These are phyloP conservation scores for Fusarium sp. DNA, from an alignment of 2,329 filamentous ascomycete species.

Conservation along the genomic window DNA sequence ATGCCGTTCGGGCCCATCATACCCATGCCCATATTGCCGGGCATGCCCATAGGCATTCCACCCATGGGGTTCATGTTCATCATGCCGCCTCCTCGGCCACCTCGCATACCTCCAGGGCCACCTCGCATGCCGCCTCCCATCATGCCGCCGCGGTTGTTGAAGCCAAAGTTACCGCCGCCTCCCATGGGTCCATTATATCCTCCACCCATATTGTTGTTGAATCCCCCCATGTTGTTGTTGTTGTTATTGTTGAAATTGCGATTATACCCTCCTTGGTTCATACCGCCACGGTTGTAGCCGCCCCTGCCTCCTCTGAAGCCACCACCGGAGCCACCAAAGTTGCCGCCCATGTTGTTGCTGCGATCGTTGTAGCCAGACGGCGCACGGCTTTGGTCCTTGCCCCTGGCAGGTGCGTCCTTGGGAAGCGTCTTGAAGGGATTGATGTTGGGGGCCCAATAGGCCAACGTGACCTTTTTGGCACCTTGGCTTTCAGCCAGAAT, in stretches of 20 bases:
- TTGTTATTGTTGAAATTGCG: slow-evolving; percentile 57
- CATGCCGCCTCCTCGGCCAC: slow-evolving; percentile 63
- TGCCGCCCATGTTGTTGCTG: slow-evolving; percentile 54
- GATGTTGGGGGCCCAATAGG: slow-evolving; percentile 78
- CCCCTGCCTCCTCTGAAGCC: slow-evolving; percentile 66
- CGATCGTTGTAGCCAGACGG: slow-evolving; percentile 62
- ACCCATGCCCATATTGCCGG: slow-evolving; percentile 67
- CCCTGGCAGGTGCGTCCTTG: slow-evolving; percentile 78
- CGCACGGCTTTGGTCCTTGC: slow-evolving; percentile 70
- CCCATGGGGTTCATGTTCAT: slow-evolving; percentile 61
- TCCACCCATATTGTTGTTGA: slow-evolving; percentile 60
- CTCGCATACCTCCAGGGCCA: slow-evolving; percentile 61
- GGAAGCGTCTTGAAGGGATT: slow-evolving; percentile 94
- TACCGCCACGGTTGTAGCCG: slow-evolving; percentile 57
- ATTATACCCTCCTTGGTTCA: slow-evolving; percentile 59
- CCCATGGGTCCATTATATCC: slow-evolving; percentile 64
- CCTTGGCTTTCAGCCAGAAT: slow-evolving; percentile 62
- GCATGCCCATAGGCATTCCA: slow-evolving; percentile 66
- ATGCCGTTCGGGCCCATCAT: slow-evolving; percentile 63
- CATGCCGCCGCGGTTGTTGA: slow-evolving; percentile 60
- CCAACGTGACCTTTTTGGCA: slow-evolving; percentile 76
- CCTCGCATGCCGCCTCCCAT: slow-evolving; percentile 58
- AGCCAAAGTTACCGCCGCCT: slow-evolving; percentile 63
- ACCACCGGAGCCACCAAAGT: slow-evolving; percentile 65
- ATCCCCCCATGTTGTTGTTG: slow-evolving; percentile 57